Conservation (phyloP, 2,329 filamentous ascomycete species). For the Nigrospora sphaerica region DNA sequence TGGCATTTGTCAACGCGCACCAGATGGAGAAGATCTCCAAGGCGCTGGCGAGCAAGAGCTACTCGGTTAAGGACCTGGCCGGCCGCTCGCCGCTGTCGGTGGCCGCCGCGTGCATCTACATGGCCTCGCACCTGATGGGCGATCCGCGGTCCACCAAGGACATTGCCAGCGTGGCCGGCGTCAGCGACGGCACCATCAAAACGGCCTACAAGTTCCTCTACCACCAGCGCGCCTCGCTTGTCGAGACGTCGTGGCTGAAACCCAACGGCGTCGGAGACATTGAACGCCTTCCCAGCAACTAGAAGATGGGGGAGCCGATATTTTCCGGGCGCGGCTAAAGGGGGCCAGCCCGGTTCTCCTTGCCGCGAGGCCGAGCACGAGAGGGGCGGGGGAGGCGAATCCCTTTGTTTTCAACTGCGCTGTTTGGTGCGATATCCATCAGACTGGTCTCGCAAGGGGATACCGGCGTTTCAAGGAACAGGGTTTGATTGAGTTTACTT, state of each 20-base stretch:
- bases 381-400: too few relatives aligned
- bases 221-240: slow-evolving; percentile 62
- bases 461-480: too few relatives aligned
- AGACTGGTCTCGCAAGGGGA: too few relatives aligned
- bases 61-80: slow-evolving; percentile 71
- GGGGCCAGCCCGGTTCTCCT: too few relatives aligned
- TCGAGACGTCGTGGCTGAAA: slow-evolving; percentile 66
- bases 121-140: slow-evolving; percentile 82
- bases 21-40: slow-evolving; percentile 74
- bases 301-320: slow-evolving; percentile 11
- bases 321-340: too few relatives aligned
- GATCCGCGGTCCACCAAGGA: slow-evolving; percentile 75
- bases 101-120: slow-evolving; percentile 93
- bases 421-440: too few relatives aligned
- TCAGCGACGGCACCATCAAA: slow-evolving; percentile 95
- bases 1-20: slow-evolving; percentile 64
- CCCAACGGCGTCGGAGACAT: slow-evolving; percentile 62
- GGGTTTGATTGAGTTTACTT: too few relatives aligned
- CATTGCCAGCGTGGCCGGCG: slow-evolving; percentile 76
- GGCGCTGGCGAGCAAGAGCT: slow-evolving; percentile 71
- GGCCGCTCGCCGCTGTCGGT: slow-evolving; percentile 91
- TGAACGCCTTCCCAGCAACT: slow-evolving; percentile 59
- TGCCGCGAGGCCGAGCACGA: too few relatives aligned
- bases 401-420: too few relatives aligned
- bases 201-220: slow-evolving; percentile 90